A percentile compares a stretch with the other conserved stretches of the same genome.
Conservation (phyloP, 352 stramenopile species). For the Saprolegnia diclina region DNA sequence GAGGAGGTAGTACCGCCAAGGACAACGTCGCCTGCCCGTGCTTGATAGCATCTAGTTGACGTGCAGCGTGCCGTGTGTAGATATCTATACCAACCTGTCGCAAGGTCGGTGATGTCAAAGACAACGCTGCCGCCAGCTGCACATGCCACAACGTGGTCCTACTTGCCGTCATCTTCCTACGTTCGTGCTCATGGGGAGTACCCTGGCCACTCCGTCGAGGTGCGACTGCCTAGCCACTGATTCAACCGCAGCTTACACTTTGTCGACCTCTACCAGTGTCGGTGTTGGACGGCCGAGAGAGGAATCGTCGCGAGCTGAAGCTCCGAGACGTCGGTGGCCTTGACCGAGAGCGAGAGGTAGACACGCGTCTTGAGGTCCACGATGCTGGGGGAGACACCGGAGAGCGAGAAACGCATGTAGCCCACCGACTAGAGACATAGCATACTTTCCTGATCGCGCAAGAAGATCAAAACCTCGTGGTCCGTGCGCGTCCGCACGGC, state of each 20-base stretch:
- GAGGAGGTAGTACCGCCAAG: not conserved
- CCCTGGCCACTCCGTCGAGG: not conserved
- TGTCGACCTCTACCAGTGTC: not conserved
- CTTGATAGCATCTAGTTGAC: conserved; percentile 1
- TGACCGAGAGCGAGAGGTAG: conserved; percentile 13
- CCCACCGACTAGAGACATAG: not conserved
- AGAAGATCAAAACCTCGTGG: conserved; percentile 5
- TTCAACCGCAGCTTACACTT: not conserved
- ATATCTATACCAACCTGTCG: not conserved
- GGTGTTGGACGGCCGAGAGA: not conserved
- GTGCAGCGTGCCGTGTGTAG: not conserved
- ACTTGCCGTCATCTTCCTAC: no score
- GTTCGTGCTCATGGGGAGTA: not conserved
- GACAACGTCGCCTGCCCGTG: not conserved
- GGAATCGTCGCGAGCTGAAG: not conserved
- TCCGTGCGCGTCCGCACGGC: not conserved
- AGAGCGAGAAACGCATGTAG: not conserved
- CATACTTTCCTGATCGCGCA: not conserved
- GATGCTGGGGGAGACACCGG: conserved; percentile 3
- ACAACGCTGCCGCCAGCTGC: not conserved
- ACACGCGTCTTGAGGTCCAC: not conserved
- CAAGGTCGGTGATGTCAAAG: conserved; percentile 13
- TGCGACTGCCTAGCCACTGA: not conserved
- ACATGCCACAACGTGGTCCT: not conserved
- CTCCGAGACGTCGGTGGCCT: not conserved